Evolutionary conservation across 768 basidiomycete species (phyloP), one percentile per base, ranked within the genome.

Genomic region (Naganishia vaughanmartiniae): DNA sequence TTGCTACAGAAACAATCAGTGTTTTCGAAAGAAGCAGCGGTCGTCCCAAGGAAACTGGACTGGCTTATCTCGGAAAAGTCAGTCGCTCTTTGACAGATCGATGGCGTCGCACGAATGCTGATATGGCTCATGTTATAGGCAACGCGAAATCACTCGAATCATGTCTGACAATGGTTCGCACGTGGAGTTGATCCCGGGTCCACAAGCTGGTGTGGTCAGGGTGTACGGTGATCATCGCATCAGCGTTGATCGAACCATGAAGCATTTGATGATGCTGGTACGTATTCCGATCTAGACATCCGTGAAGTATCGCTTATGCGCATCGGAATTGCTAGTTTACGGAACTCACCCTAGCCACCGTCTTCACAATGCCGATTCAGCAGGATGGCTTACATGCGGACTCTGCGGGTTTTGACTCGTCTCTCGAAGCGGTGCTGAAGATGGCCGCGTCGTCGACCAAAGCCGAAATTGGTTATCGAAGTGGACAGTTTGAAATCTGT

Each of bases 141-240:
- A 90, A 14, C 94, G 97, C 33, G 95, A 98, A 73, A 84, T 99
- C 77, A 92, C 89, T 82, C 85, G 88, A 5, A 87, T 93, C 78
- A 97, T 96, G 93, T 88, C 87, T 75, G 95, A 99, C 83, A 97
- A 97, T 73, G 93, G 92, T 9, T 95, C 94, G 5, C 97, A 90
- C 79, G 90, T 99, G 73, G 90, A 93, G 76, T 91, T 96, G 75
- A 93, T 95, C 15, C 86, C 91, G 39, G 95, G 95, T 26, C 91
- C 91, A 73, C 92, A 92, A 34, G 92, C 91, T 26, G 95, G 92
- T 80, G 82, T 96, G 77, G 91, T 97, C 75, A 92, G 90, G 21
- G 91, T 97, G 30, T 96, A 88, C 81, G 95, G 95, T 11, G 95
- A 98, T 81, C 88, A 92, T 75, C 86, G 92, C 70, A 91, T 95